Evolutionary conservation across 2,329 filamentous ascomycete genomes (phyloP).

Genomic region (Fusarium sacchari): DNA sequence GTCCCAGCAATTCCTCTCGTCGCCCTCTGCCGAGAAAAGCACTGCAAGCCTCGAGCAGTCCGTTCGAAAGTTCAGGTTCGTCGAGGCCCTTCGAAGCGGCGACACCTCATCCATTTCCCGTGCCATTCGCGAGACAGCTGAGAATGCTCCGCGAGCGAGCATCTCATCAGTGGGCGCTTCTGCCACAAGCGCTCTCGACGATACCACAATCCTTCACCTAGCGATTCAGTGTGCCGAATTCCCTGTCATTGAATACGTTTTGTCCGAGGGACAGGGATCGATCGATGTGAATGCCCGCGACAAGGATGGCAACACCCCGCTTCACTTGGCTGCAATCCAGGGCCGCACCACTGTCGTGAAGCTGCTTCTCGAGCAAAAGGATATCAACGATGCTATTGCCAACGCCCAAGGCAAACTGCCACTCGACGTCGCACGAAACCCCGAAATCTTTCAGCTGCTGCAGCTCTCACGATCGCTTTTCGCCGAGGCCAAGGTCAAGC

Average conservation of each 20-base stretch:
- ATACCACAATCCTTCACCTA: constrained; percentile 90
- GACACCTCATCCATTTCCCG: constrained; percentile 91
- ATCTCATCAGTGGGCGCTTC: constrained; percentile 61
- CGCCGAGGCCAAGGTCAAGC: constrained; percentile 84
- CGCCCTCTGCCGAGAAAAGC: constrained; percentile 54
- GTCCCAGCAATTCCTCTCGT: constrained; percentile 39
- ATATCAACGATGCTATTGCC: constrained; percentile 86
- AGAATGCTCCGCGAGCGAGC: constrained; percentile 64
- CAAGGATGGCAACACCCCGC: constrained; percentile 91
- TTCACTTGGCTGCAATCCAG: constrained; percentile 87
- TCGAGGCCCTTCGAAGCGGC: constrained; percentile 89
- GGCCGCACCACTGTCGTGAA: constrained; percentile 84
- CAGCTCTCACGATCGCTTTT: constrained; percentile 91
- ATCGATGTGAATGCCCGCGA: constrained; percentile 91
- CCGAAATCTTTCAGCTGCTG: constrained; percentile 94
- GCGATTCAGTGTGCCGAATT: constrained; percentile 95
- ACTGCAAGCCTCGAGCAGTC: constrained; percentile 83
- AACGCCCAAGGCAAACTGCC: constrained; percentile 88
- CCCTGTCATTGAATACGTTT: constrained; percentile 92
- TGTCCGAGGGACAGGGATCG: constrained; percentile 74
- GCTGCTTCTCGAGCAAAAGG: constrained; percentile 81
- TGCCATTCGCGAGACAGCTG: constrained; percentile 76
- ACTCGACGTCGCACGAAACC: constrained; percentile 87
- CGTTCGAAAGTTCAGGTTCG: constrained; percentile 91
- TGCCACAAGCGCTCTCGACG: constrained; percentile 66